Percentiles rank a stretch among this genome's conserved stretches.
These are phyloP conservation scores for Raffaelea albimanens DNA, from an alignment of 2,329 filamentous ascomycete genomes.

Conservation along the genomic window DNA sequence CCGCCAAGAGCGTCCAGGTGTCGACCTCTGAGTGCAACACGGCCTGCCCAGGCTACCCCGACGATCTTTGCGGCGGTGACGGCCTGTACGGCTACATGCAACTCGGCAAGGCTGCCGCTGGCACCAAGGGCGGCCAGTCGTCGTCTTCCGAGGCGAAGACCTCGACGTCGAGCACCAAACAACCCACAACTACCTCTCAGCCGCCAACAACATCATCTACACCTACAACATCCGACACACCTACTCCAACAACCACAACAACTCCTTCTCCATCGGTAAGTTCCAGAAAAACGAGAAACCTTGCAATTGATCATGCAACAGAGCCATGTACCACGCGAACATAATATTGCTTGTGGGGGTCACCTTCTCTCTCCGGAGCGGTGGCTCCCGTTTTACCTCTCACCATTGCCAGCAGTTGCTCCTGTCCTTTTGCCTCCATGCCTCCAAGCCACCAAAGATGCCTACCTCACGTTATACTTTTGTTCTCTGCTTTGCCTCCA, in stretches of 20 bases:
- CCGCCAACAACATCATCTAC: neutral
- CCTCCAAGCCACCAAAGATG: neutral
- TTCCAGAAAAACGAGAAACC: neutral
- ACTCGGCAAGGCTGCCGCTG: slow-evolving; percentile 42
- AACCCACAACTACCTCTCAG: neutral
- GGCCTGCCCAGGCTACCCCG: slow-evolving; percentile 59
- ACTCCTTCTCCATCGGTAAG: slow-evolving; percentile 7
- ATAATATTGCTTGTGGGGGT: neutral
- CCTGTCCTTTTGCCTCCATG: neutral
- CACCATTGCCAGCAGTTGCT: slow-evolving; percentile 1
- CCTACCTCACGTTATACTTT: neutral
- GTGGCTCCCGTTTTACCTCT: neutral
- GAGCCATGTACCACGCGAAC: neutral
- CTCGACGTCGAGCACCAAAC: neutral
- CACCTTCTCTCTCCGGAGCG: neutral
- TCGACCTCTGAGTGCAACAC: slow-evolving; percentile 39
- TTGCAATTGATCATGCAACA: neutral
- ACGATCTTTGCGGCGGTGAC: slow-evolving; percentile 55
- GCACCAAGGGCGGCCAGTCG: slow-evolving; percentile 30
- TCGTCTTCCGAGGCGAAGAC: neutral
- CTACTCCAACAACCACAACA: neutral
- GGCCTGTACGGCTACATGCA: slow-evolving; percentile 57
- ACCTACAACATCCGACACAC: neutral
- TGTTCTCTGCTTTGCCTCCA: slow-evolving; percentile 1
- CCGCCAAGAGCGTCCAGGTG: slow-evolving; percentile 33